These are phyloP conservation scores for Torulaspora quercuum DNA, from an alignment of 805 yeast genomes.

Conservation along the genomic window DNA sequence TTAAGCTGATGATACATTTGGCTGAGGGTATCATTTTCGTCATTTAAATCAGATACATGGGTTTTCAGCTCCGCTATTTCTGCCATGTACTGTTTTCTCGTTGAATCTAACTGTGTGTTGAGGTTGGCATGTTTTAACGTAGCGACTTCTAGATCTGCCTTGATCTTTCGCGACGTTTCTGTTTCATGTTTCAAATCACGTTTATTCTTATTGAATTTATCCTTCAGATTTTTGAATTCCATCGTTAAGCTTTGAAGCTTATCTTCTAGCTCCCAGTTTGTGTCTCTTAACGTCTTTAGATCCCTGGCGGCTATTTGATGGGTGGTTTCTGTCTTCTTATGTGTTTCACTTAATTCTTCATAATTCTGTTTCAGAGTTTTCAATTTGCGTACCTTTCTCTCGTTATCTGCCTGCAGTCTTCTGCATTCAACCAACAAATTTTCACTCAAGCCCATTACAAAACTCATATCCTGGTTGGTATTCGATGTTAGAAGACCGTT, in stretches of 20 bases:
- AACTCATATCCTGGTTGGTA: slow-evolving; percentile 61
- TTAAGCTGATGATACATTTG: slow-evolving; percentile 36
- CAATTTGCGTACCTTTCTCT: slow-evolving; percentile 43
- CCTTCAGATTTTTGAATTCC: slow-evolving; percentile 40
- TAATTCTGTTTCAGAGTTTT: slow-evolving; percentile 44
- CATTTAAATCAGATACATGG: slow-evolving; percentile 58
- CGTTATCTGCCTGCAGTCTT: slow-evolving; percentile 62
- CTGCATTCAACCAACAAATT: slow-evolving; percentile 68
- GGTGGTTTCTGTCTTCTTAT: slow-evolving; percentile 22
- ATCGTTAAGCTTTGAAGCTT: slow-evolving; percentile 40
- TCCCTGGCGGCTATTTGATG: slow-evolving; percentile 17
- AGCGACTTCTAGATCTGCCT: slow-evolving; percentile 49
- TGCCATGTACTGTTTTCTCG: slow-evolving; percentile 37
- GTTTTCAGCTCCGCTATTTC: slow-evolving; percentile 49
- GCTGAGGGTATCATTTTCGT: slow-evolving; percentile 62
- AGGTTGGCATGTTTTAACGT: slow-evolving; percentile 41
- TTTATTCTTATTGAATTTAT: slow-evolving; percentile 41
- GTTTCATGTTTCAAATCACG: slow-evolving; percentile 35
- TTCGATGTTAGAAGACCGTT: slow-evolving; percentile 29
- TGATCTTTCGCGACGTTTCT: slow-evolving; percentile 10
- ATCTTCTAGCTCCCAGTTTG: slow-evolving; percentile 63
- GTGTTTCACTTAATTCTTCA: slow-evolving; percentile 28
- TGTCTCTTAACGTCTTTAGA: slow-evolving; percentile 45
- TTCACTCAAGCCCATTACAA: slow-evolving; percentile 71
- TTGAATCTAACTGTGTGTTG: slow-evolving; percentile 38